A percentile compares a stretch with the other conserved stretches of the same genome.
These are phyloP conservation scores for Solanum megistacrolobum DNA, from an alignment of 257 asterid species.

Conservation along the genomic window DNA sequence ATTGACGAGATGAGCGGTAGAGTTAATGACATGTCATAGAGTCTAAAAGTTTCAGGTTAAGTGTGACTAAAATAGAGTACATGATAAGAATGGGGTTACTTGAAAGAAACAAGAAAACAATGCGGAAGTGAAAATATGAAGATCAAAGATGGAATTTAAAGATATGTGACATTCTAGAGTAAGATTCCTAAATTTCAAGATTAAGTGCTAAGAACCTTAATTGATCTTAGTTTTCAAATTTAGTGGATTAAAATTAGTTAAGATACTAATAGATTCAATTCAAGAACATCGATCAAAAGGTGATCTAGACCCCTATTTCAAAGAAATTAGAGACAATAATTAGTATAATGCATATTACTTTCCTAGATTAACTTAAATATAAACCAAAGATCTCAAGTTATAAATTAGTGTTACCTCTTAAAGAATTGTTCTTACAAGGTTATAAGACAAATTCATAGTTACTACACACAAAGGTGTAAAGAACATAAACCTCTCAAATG, in stretches of 20 bases:
- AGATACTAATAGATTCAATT: neutral
- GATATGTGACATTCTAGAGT: neutral
- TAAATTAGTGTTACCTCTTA: neutral
- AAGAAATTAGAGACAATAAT: neutral
- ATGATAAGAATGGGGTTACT: neutral
- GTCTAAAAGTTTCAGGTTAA: neutral
- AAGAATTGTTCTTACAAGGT: neutral
- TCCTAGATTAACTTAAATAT: neutral
- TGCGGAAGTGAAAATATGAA: neutral
- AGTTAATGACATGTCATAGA: neutral
- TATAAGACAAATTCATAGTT: neutral
- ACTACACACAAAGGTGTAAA: neutral
- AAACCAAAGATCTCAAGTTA: neutral
- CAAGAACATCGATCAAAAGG: neutral
- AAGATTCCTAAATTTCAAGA: neutral
- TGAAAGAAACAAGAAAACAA: neutral
- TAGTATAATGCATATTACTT: neutral
- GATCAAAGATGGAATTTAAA: neutral
- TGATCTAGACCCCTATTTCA: neutral
- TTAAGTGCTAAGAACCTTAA: neutral
- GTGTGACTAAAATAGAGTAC: neutral
- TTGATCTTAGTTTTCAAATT: neutral
- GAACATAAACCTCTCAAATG: neutral
- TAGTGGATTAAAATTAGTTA: neutral
- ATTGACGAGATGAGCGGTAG: neutral